These are phyloP conservation scores for Alnus glutinosa DNA, from an alignment of 306 rosid genomes.

Conservation along the genomic window DNA sequence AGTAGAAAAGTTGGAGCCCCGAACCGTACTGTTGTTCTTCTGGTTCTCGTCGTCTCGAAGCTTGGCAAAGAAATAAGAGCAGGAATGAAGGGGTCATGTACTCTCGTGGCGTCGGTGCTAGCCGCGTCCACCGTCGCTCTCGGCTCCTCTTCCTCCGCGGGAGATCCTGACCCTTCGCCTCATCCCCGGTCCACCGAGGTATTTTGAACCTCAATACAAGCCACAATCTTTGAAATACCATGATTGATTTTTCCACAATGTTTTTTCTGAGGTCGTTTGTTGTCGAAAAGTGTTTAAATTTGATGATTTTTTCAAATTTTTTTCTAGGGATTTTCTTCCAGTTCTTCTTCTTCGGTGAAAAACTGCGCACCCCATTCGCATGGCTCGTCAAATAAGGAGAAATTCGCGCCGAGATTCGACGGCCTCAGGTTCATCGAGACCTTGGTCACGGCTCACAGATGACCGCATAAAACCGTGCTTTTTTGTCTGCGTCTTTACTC, in stretches of 20 bases:
- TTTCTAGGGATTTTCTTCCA: constrained; percentile 23
- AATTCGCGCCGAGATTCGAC: constrained; percentile 85
- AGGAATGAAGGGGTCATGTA: constrained; percentile 46
- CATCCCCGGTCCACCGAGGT: constrained; percentile 32
- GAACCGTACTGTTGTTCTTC: background rate
- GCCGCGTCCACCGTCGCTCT: constrained; percentile 59
- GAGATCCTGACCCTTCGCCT: constrained; percentile 20
- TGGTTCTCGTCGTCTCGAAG: no score
- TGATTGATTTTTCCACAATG: background rate
- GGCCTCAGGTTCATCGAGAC: constrained; percentile 93
- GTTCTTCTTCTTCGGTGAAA: background rate
- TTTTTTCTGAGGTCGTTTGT: background rate
- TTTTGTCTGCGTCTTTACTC: background rate
- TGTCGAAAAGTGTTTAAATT: no score
- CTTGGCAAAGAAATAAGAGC: background rate
- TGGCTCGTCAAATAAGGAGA: constrained; percentile 42
- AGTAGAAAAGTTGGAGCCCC: background rate
- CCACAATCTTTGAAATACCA: background rate
- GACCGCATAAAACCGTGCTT: constrained; percentile 9
- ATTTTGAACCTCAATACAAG: background rate
- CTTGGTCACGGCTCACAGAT: constrained; percentile 89
- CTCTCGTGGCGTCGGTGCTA: constrained; percentile 51
- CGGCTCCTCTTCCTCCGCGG: constrained; percentile 30
- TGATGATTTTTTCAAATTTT: no score
- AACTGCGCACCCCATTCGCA: background rate